phyloP scores from a whole-genome alignment of 495 filamentous ascomycete species.

The Thermothielavioides terrestris region DNA sequence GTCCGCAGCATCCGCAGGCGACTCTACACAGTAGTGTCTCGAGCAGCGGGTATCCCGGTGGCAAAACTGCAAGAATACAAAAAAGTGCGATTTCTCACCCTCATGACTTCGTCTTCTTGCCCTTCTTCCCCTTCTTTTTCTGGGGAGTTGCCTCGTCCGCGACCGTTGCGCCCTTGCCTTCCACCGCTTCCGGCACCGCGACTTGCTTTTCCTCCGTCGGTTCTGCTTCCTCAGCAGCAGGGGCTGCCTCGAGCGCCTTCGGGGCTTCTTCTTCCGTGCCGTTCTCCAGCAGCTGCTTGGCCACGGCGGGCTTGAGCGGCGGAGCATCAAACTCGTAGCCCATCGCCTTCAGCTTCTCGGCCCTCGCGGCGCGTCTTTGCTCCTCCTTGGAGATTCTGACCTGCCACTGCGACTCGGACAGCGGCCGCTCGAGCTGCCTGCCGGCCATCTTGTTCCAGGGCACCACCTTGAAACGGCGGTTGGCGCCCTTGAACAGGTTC shows the following conservation, averaged over 20 bases:
- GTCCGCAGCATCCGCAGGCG: background rate
- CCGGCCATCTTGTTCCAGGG: conserved; percentile 80
- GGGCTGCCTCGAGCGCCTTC: conserved; percentile 23
- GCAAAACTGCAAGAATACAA: conserved; percentile 6
- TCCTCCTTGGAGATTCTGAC: conserved; percentile 62
- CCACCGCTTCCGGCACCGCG: conserved; percentile 1
- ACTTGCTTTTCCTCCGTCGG: conserved; percentile 9
- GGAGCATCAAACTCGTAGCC: conserved; percentile 81
- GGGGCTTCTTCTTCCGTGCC: conserved; percentile 23
- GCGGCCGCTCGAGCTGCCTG: conserved; percentile 57
- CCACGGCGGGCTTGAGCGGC: conserved; percentile 54
- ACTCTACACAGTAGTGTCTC: background rate
- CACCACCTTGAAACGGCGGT: conserved; percentile 76
- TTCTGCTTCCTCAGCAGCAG: conserved; percentile 10
- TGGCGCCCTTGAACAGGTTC: conserved; percentile 76
- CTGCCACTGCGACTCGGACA: conserved; percentile 64
- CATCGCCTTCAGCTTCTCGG: conserved; percentile 64
- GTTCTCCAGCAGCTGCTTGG: conserved; percentile 30
- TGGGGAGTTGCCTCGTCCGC: conserved; percentile 5
- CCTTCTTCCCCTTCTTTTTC: conserved; percentile 25
- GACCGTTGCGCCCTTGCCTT: conserved; percentile 15
- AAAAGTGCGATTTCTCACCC: conserved; percentile 3
- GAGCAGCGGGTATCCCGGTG: conserved; percentile 6
- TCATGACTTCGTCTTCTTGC: conserved; percentile 31
- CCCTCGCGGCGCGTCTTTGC: conserved; percentile 53